These are phyloP conservation scores for Lonicera japonica DNA, from an alignment of 129 eudicot species.

Conservation along the genomic window DNA sequence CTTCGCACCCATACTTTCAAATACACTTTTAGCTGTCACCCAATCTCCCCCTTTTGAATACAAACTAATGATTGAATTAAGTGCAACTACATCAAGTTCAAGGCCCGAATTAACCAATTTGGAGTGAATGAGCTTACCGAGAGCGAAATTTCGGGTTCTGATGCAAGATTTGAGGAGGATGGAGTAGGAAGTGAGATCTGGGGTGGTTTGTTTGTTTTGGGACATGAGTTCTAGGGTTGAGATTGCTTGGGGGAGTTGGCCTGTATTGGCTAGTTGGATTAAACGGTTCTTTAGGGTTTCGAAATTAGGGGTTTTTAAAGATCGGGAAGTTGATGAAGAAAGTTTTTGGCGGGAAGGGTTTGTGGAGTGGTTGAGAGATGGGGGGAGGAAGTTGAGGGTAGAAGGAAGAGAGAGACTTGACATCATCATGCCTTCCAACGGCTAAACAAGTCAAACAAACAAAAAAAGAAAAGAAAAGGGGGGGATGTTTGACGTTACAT, in stretches of 20 bases:
- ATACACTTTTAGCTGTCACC: neutral
- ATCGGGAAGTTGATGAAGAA: constrained; percentile 19
- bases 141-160: constrained; percentile 39
- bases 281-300: constrained; percentile 40
- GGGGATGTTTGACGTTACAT: no score
- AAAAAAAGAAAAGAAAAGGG: no score
- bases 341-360: no score
- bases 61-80: constrained; percentile 19
- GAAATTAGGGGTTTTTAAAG: constrained; percentile 11
- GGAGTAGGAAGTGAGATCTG: constrained; percentile 52
- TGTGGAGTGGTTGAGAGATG: constrained; percentile 3
- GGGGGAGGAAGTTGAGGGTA: constrained; percentile 23
- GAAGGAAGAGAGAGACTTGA: constrained; percentile 28
- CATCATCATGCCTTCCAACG: no score
- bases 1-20: constrained; percentile 1
- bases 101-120: constrained; percentile 32
- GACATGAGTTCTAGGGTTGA: constrained; percentile 47
- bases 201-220: constrained; percentile 29
- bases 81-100: constrained; percentile 29
- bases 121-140: constrained; percentile 46
- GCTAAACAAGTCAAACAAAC: no score
- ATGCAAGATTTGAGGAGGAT: constrained; percentile 68
- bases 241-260: constrained; percentile 40
- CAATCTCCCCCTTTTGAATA: constrained; percentile 12
- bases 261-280: constrained; percentile 37